Evolutionary conservation across 2,329 filamentous ascomycete genomes (phyloP), one percentile per base, ranked within the genome.

Genomic region (Ascochyta koolunga): DNA sequence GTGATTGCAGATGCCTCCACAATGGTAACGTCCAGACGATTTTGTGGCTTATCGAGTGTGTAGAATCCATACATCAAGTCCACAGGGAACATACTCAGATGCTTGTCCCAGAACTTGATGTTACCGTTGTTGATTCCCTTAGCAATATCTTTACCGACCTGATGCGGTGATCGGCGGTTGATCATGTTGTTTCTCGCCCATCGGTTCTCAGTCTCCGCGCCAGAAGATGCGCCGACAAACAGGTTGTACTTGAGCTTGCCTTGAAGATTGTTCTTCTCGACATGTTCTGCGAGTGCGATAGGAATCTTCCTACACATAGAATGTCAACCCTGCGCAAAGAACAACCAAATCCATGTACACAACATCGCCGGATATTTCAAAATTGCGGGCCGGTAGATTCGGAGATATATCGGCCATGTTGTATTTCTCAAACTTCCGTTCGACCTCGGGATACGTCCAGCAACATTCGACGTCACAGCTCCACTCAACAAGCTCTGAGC

Each of bases 131-230:
- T 96, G 78, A 96, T 96, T 9, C 91, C 91, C 80, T 91, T 93
- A 56, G 91, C 86, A 62, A 96, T 96, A 54, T 89, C 84, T 80
- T 96, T 96, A 71, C 91, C 91, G 56, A 96, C 91, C 73, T 96
- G 91, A 78, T 96, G 91, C 50, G 91, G 91, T 64, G 86, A 85
- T 51, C 91, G 85, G 52, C 91, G 83, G 78, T 93, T 88, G 67
- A 96, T 96, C 91, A 96, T 96, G 77, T 96, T 88, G 60, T 93
- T 80, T 4, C 80, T 77, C n/a, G 92, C 91, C 92, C 92, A 96
- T 75, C 91, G 83, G 76, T 95, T 95, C 80, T 96, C 91, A 0
- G 91, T 96, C 78, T 95, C 91, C 16, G 91, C 89, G 32, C 91
- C 91, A 15, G 90, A 92, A 5, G 89, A 93, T n/a, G 91, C 91